These are phyloP conservation scores for Apostasia ramifera DNA, from an alignment of 106 monocot species.

Conservation along the genomic window DNA sequence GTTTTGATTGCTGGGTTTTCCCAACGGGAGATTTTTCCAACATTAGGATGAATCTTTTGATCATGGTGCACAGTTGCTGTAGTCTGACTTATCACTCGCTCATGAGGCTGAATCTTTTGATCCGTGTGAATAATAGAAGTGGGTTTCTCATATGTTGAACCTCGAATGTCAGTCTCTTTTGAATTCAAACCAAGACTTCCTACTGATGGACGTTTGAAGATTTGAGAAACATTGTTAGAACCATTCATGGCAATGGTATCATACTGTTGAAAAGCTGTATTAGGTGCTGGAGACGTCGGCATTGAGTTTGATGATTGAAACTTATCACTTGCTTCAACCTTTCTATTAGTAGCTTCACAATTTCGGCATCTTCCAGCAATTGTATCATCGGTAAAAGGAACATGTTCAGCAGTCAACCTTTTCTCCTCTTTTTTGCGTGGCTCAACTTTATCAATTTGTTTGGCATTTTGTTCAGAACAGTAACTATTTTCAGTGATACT, in stretches of 20 bases:
- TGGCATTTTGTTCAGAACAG: constrained; percentile 11
- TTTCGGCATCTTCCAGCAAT: neutral
- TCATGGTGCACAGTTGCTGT: neutral
- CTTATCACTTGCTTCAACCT: constrained; percentile 8
- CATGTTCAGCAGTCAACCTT: constrained; percentile 9
- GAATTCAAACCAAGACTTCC: neutral
- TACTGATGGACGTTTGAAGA: neutral
- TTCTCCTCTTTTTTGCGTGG: constrained; percentile 11
- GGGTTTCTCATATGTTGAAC: constrained; percentile 1
- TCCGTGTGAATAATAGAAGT: neutral
- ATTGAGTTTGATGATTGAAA: constrained; percentile 9
- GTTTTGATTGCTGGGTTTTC: constrained; percentile 10
- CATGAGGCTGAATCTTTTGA: neutral
- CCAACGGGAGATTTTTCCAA: neutral
- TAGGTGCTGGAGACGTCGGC: constrained; percentile 5
- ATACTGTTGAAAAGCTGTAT: constrained; percentile 5
- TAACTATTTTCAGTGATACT: constrained; percentile 6
- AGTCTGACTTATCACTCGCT: neutral
- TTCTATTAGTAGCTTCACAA: constrained; percentile 7
- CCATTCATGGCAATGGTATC: neutral
- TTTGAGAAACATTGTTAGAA: neutral
- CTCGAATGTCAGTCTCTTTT: neutral
- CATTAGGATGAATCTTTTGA: neutral
- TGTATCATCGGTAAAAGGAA: constrained; percentile 1
- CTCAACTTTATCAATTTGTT: neutral